These are phyloP conservation scores for Leptographium flavum DNA, from an alignment of 2,329 filamentous ascomycete genomes.

Conservation along the genomic window DNA sequence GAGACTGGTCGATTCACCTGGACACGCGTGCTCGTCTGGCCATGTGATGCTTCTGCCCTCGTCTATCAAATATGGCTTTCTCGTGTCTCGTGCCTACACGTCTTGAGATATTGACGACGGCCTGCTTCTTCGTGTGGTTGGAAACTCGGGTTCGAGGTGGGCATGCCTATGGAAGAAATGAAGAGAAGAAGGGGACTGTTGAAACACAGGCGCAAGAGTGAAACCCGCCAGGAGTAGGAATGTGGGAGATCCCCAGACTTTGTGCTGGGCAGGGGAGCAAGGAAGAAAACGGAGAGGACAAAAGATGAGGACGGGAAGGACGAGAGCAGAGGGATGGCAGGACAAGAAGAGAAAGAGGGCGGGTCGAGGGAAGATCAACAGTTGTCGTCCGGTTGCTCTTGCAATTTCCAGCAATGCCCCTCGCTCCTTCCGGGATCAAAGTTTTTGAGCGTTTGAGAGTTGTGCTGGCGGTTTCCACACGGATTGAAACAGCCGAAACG, in stretches of 20 bases:
- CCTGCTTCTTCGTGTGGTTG: too few relatives aligned
- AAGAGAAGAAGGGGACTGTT: background rate
- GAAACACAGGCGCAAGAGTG: background rate
- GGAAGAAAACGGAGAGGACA: background rate
- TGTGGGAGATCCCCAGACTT: conserved; percentile 13
- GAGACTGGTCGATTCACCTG: too few relatives aligned
- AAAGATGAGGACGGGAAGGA: background rate
- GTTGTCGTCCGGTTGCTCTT: too few relatives aligned
- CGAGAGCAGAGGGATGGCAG: background rate
- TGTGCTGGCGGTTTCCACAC: conserved; percentile 21
- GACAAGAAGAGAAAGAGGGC: too few relatives aligned
- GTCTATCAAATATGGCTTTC: too few relatives aligned
- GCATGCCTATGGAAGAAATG: background rate
- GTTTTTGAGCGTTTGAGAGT: conserved; percentile 25
- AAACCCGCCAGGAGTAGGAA: background rate
- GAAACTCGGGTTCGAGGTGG: background rate
- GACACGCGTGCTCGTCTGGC: too few relatives aligned
- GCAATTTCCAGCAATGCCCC: too few relatives aligned
- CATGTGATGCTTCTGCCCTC: too few relatives aligned
- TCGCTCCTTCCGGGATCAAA: conserved; percentile 21
- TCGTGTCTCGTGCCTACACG: too few relatives aligned
- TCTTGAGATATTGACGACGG: background rate
- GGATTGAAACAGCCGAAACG: conserved; percentile 27
- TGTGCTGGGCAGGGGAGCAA: conserved; percentile 7
- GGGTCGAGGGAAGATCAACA: conserved; percentile 10